Evolutionary conservation across 108 stramenopile species (phyloP), one percentile per base, ranked within the genome.

Genomic region (Craspedostauros australis): DNA sequence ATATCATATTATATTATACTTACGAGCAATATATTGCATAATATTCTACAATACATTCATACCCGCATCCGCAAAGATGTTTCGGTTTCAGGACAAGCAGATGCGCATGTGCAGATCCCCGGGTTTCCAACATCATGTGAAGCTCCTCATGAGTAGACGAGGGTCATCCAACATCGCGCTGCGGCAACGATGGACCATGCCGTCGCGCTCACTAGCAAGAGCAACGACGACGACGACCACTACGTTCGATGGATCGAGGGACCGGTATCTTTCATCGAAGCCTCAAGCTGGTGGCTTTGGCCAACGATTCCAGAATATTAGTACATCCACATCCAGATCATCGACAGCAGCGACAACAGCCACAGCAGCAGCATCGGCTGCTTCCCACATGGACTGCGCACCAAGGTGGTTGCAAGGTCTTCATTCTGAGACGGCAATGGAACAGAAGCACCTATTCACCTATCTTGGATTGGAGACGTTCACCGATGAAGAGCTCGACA

Each of bases 401-500:
- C 26, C 27, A 6, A 8, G 8, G 11, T 19, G 26, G 26, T 31
- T 31, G 15, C 15, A 49, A 49, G 25, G 27, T 19, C 7, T 28
- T 11, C 12, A 15, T 44, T 47, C 52, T 16, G 15, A 8, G 20
- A 46, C 9, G 26, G 19, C 26, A 28, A 60, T 67, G 57, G 46
- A 58, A 18, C 18, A 37, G 14, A 49, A 37, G 25, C 39, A 14
- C 21, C 23, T 60, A 24, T 67, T 42, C 47, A 58, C 40, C 18
- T 67, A 67, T 41, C 39, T 67, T 4, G 8, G 20, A 3, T 40
- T 67, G 32, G 30, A 60, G 60, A 24, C 25, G 15, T 67, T 30
- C 29, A 0, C 39, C 0, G 4, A 6, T 0, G 48, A 49, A 2
- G 66, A 67, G 47, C 12, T 67, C 7, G 0, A 60, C 21, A 5